These are phyloP conservation scores for Halteria grandinella DNA, from an alignment of 73 alveolate genomes.

Conservation along the genomic window DNA sequence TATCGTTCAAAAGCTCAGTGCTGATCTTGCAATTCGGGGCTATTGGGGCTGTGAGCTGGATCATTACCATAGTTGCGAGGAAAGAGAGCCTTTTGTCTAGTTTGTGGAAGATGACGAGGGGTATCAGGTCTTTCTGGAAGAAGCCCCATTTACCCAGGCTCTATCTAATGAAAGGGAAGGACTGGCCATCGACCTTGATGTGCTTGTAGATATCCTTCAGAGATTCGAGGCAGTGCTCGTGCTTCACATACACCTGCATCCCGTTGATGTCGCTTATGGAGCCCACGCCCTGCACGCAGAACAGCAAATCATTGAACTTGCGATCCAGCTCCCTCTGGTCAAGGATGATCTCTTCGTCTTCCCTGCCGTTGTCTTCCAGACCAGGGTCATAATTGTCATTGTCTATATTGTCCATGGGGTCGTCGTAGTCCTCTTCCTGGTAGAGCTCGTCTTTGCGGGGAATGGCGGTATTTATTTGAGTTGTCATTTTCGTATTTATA, in stretches of 20 bases:
- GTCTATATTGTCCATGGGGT: constrained; percentile 9
- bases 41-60: constrained; percentile 68
- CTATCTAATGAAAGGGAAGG: constrained; percentile 68
- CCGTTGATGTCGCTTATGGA: constrained; percentile 58
- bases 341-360: not conserved
- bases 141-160: constrained; percentile 75
- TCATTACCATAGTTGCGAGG: constrained; percentile 67
- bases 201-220: constrained; percentile 57
- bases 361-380: constrained; percentile 4
- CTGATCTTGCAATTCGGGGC: constrained; percentile 20
- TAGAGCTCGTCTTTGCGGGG: not conserved
- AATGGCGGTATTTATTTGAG: too few species aligned
- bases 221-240: constrained; percentile 60
- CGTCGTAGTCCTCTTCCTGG: constrained; percentile 32
- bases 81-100: constrained; percentile 76
- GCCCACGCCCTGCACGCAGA: constrained; percentile 64
- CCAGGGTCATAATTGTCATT: constrained; percentile 15
- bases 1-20: constrained; percentile 35
- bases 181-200: constrained; percentile 75
- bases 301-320: constrained; percentile 12
- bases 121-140: constrained; percentile 74
- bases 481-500: too few species aligned
- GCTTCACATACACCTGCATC: constrained; percentile 68
- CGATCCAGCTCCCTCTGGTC: not conserved
- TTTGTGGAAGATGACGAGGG: constrained; percentile 74